phyloP scores from a whole-genome alignment of 495 filamentous ascomycete genomes.

The Trichoderma parareesei region DNA sequence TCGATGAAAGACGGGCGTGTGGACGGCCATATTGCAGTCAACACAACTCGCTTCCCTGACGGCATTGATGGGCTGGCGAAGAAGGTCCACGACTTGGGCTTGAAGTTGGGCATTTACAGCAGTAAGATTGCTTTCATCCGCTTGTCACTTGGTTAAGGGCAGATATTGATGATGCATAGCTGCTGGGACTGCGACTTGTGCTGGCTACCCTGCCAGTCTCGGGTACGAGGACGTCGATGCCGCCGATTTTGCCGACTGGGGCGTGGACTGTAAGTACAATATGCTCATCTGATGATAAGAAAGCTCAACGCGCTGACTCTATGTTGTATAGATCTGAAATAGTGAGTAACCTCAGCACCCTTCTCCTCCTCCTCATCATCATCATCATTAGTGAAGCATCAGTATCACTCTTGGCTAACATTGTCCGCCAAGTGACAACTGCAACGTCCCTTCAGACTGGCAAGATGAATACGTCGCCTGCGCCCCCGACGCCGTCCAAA shows the following conservation, averaged over 20 bases:
- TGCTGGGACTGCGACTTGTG: slow-evolving; percentile 54
- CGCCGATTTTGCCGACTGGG: slow-evolving; percentile 52
- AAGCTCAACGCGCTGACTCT: not conserved
- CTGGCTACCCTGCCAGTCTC: slow-evolving; percentile 49
- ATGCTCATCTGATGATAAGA: not conserved
- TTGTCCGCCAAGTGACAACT: slow-evolving; percentile 61
- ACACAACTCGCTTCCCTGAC: slow-evolving; percentile 48
- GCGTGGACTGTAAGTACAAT: slow-evolving; percentile 40
- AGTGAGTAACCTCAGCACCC: not conserved
- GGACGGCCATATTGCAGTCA: slow-evolving; percentile 40
- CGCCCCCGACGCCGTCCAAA: slow-evolving; percentile 15
- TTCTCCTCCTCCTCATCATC: not conserved
- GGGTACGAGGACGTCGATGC: slow-evolving; percentile 56
- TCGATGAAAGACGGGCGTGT: slow-evolving; percentile 38
- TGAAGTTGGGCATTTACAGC: slow-evolving; percentile 57
- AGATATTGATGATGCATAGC: not conserved
- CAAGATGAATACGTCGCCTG: slow-evolving; percentile 16
- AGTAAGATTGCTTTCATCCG: slow-evolving; percentile 15
- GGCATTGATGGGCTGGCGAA: slow-evolving; percentile 49
- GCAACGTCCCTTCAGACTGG: slow-evolving; percentile 43
- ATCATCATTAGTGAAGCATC: not conserved
- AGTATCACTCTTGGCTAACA: slow-evolving; percentile 12
- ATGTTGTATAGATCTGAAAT: not conserved
- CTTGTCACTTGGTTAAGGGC: not conserved
- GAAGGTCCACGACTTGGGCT: slow-evolving; percentile 46